Conservation (phyloP, 1,139 yeast genomes). For the Geotrichum reessii region DNA sequence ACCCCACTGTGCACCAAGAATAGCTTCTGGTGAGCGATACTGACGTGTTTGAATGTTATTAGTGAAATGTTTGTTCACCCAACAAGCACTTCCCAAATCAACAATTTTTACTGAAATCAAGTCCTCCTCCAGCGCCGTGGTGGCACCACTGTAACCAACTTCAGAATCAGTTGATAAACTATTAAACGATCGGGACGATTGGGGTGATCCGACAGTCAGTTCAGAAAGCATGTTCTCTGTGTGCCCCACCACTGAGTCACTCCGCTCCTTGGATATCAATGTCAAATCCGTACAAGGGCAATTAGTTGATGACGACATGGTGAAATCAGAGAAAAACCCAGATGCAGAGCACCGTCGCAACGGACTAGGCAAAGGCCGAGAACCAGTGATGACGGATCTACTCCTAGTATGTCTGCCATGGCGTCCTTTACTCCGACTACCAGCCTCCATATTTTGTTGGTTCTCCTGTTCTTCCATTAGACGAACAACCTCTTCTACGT, state of each 20-base stretch:
- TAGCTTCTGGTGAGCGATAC: slow-evolving; percentile 76
- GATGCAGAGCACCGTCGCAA: slow-evolving; percentile 37
- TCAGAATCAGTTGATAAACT: slow-evolving; percentile 13
- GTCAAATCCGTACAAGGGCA: slow-evolving; percentile 18
- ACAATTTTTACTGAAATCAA: slow-evolving; percentile 61
- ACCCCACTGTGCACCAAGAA: slow-evolving; percentile 70
- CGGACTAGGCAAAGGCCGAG: slow-evolving; percentile 82
- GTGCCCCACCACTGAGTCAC: neutral
- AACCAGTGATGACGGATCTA: slow-evolving; percentile 74
- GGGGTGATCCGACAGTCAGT: neutral
- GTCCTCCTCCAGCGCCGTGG: slow-evolving; percentile 35
- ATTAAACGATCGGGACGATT: slow-evolving; percentile 10
- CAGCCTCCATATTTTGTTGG: slow-evolving; percentile 20
- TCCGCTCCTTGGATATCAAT: slow-evolving; percentile 1
- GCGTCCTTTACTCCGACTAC: slow-evolving; percentile 20
- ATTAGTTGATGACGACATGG: slow-evolving; percentile 23
- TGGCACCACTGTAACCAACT: slow-evolving; percentile 13
- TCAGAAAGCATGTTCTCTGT: neutral
- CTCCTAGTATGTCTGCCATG: slow-evolving; percentile 50
- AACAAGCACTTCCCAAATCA: slow-evolving; percentile 83
- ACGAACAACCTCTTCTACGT: slow-evolving; percentile 62
- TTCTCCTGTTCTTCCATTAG: slow-evolving; percentile 49
- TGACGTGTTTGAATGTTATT: slow-evolving; percentile 84
- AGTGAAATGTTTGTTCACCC: slow-evolving; percentile 65
- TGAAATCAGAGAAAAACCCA: slow-evolving; percentile 25